Percentiles rank a stretch among this genome's conserved stretches.
These are phyloP conservation scores for Backusella macrospora DNA, from an alignment of 192 early-diverging fungal species.

Conservation along the genomic window DNA sequence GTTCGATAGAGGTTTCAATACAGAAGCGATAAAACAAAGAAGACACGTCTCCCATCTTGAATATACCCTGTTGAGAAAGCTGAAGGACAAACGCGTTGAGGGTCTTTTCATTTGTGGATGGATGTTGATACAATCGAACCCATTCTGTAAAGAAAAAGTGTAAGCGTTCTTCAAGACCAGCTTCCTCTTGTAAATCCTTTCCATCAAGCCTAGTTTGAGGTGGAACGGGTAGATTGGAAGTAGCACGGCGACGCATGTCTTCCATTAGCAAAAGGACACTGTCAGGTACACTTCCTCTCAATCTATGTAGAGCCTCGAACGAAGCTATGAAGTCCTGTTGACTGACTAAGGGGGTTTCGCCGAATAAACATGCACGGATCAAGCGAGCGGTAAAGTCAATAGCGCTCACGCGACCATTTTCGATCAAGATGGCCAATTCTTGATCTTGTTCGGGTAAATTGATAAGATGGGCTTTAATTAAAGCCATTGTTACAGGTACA, in stretches of 20 bases:
- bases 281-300: conserved; percentile 64
- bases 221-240: conserved; percentile 56
- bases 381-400: conserved; percentile 81
- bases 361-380: conserved; percentile 69
- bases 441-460: conserved; percentile 82
- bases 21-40: conserved; percentile 91
- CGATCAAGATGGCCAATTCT: conserved; percentile 85
- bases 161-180: conserved; percentile 66
- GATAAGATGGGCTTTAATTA: conserved; percentile 82
- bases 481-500: conserved; percentile 77
- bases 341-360: conserved; percentile 53
- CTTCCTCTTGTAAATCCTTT: conserved; percentile 70
- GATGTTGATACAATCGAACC: conserved; percentile 75
- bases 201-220: conserved; percentile 52
- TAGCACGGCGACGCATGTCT: conserved; percentile 49
- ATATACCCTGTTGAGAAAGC: conserved; percentile 47
- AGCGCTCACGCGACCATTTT: conserved; percentile 67
- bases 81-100: conserved; percentile 63
- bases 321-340: conserved; percentile 69
- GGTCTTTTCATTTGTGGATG: conserved; percentile 70
- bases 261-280: conserved; percentile 57
- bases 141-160: conserved; percentile 76
- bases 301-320: conserved; percentile 71
- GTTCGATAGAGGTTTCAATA: conserved; percentile 82
- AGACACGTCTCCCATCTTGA: conserved; percentile 74